These are phyloP conservation scores for Xerocomus potaroensis DNA, from an alignment of 768 basidiomycete genomes.

Conservation along the genomic window DNA sequence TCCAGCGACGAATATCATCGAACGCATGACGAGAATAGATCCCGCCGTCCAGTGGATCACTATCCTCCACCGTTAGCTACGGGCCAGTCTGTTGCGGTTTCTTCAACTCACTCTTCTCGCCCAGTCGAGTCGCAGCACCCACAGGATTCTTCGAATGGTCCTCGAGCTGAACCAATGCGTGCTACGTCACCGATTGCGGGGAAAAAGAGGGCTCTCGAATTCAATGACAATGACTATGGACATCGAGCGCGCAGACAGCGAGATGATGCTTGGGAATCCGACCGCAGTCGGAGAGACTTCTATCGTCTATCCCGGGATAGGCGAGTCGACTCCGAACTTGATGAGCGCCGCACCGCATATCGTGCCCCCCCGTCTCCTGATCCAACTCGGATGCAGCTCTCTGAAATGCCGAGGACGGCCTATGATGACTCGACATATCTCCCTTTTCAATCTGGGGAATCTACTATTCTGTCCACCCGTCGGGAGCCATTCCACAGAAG, in stretches of 20 bases:
- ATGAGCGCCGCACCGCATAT: slow-evolving; percentile 10
- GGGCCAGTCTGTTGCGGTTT: slow-evolving; percentile 2
- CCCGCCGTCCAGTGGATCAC: slow-evolving; percentile 6
- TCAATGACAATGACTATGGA: slow-evolving; percentile 16
- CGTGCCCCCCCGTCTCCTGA: slow-evolving; percentile 8
- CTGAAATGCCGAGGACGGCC: slow-evolving; percentile 4
- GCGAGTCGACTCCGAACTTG: slow-evolving; percentile 9
- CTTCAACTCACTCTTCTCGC: slow-evolving; percentile 4
- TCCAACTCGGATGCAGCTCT: slow-evolving; percentile 1
- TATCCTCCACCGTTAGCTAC: slow-evolving; percentile 8
- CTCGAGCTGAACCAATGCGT: slow-evolving; percentile 18
- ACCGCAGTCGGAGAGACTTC: slow-evolving; percentile 2
- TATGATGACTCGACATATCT: slow-evolving; percentile 8
- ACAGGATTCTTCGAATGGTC: slow-evolving; percentile 1
- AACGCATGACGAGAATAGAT: slow-evolving; percentile 1
- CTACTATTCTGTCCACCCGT: not conserved
- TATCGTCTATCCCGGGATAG: slow-evolving; percentile 11
- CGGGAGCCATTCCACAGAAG: slow-evolving; percentile 11
- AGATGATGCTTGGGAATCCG: slow-evolving; percentile 17
- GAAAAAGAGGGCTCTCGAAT: slow-evolving; percentile 23
- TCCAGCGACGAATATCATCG: slow-evolving; percentile 8
- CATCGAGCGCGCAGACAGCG: slow-evolving; percentile 24
- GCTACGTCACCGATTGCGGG: slow-evolving; percentile 11
- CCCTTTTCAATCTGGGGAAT: not conserved
- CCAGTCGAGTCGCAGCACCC: slow-evolving; percentile 6